These are phyloP conservation scores for Heterobasidion occidentale DNA, from an alignment of 1,284 basidiomycete species.

Conservation along the genomic window DNA sequence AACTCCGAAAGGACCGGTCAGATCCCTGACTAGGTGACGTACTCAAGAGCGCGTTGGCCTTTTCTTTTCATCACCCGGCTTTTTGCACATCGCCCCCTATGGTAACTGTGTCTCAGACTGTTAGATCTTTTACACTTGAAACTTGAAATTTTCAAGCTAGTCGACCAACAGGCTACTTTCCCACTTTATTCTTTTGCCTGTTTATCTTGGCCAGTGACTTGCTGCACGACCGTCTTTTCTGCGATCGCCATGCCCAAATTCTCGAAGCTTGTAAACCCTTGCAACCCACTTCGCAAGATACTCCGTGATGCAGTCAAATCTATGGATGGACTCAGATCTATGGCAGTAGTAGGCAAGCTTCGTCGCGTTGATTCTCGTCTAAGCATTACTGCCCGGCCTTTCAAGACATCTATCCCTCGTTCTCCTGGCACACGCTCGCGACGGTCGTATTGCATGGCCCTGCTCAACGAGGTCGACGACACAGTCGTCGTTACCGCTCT, in stretches of 20 bases:
- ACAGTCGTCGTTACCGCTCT: constrained; percentile 51
- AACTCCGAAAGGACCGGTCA: not conserved
- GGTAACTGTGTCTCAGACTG: no score
- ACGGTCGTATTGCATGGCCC: constrained; percentile 23
- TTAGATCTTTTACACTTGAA: no score
- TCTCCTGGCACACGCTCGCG: constrained; percentile 6
- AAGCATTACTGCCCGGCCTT: not conserved
- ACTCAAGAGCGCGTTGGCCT: not conserved
- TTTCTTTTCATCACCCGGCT: no score
- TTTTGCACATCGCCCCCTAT: no score
- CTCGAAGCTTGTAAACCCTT: not conserved
- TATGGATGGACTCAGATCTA: not conserved
- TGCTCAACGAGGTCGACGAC: constrained; percentile 38
- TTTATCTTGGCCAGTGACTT: not conserved
- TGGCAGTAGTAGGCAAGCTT: not conserved
- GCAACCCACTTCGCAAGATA: constrained; percentile 1
- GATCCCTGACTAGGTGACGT: no score
- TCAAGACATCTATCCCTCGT: not conserved
- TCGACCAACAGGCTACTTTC: no score
- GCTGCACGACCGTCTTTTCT: no score
- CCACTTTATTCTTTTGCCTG: not conserved
- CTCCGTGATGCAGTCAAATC: constrained; percentile 14
- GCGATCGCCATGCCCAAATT: constrained; percentile 1
- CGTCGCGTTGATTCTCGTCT: not conserved
- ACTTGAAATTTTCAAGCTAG: no score